These are phyloP conservation scores for Basipetospora chlamydospora DNA, from an alignment of 2,329 filamentous ascomycete species.

Conservation along the genomic window DNA sequence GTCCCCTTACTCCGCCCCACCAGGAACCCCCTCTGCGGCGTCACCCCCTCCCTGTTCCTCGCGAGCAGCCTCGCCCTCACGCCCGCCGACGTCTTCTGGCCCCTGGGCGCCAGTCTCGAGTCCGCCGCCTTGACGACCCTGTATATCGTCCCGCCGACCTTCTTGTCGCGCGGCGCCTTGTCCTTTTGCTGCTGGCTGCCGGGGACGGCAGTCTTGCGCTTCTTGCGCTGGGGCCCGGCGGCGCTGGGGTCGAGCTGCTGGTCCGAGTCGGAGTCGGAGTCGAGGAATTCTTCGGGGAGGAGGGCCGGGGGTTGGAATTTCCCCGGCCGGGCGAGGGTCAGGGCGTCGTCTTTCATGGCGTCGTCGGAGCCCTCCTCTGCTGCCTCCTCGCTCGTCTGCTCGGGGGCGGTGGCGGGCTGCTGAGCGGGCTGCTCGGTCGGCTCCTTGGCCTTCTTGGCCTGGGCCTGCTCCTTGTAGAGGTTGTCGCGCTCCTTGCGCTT, in stretches of 20 bases:
- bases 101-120: conserved; percentile 31
- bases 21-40: conserved; percentile 29
- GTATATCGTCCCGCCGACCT: conserved; percentile 39
- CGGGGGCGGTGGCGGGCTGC: background rate
- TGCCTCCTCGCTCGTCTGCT: background rate
- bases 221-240: background rate
- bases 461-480: conserved; percentile 39
- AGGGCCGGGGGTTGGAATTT: conserved; percentile 22
- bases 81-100: conserved; percentile 24
- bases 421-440: conserved; percentile 7
- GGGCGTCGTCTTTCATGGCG: conserved; percentile 8
- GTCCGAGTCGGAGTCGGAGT: conserved; percentile 29
- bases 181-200: background rate
- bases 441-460: conserved; percentile 27
- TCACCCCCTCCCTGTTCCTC: conserved; percentile 25
- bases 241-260: conserved; percentile 9
- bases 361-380: conserved; percentile 8
- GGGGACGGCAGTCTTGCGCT: background rate
- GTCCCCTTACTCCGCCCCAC: conserved; percentile 5
- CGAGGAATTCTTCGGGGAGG: conserved; percentile 39
- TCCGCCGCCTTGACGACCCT: conserved; percentile 31
- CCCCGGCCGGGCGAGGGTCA: background rate
- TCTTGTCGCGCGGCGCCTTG: conserved; percentile 28
- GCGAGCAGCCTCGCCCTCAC: conserved; percentile 29
- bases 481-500: conserved; percentile 41